Evolutionary conservation across 768 basidiomycete species (phyloP), one percentile per base, ranked within the genome.

Genomic region (Rickenella mellea): DNA sequence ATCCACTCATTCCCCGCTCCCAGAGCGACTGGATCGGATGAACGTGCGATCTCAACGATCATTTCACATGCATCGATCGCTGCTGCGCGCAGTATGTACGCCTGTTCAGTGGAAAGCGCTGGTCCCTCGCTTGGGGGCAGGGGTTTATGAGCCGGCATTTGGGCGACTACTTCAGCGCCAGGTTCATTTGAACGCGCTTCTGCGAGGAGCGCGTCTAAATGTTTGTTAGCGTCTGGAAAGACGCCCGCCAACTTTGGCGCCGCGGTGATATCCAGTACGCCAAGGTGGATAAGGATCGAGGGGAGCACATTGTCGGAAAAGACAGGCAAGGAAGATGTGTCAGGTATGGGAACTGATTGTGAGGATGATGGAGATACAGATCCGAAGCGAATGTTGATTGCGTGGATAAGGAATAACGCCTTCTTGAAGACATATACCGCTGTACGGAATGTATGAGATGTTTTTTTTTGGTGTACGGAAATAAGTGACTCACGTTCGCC

Each of bases 391-490:
- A 80, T 57, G 20, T 59, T 62, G 39, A 92, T 61, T 20, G 77
- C 79, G 48, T 86, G 76, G 40, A 90, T 66, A 40, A 92, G 71
- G 60, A 89, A 88, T 25, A 94, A 65, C 2, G 84, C 88, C 55
- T 92, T 94, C 61, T 90, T 91, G 71, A 90, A 88, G 55, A 86
- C 77, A 61, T 88, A 92, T 19, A 90, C 69, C n/a, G 76, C 86
- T 89, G 50, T 38, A 12, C 27, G 21, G 31, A 30, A 32, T 41
- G 27, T 27, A 9, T 27, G 17, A 29, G 21, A 24, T 22, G 15
- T n/a, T 15, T 5, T 25, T n/a, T 19, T 26, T 39, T 27, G 27
- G 24, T n/a, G 26, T 25, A 38, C 33, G 43, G 47, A 27, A 22
- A 32, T 28, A 28, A 24, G 26, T 31, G 6, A 64, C 75, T 48